Evolutionary conservation across 2,329 filamentous ascomycete genomes (phyloP).

Genomic region (Ustulina deusta): DNA sequence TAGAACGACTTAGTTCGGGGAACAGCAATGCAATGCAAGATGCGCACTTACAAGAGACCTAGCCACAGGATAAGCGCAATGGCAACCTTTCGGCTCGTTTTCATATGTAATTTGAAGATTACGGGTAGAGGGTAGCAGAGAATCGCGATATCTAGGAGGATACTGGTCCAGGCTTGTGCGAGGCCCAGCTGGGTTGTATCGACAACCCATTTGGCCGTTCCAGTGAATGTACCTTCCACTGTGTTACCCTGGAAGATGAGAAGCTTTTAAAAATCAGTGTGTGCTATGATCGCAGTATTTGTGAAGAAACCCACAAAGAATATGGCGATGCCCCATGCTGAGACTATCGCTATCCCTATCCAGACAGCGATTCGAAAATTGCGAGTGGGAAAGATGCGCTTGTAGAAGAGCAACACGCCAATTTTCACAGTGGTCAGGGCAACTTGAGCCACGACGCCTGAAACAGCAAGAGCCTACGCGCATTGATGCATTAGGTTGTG

Average conservation of each 20-base stretch:
- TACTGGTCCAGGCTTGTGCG: background rate
- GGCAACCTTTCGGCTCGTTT: background rate
- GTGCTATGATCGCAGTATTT: background rate
- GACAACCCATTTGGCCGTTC: background rate
- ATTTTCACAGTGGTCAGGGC: constrained; percentile 36
- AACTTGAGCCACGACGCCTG: background rate
- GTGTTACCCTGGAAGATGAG: too few species aligned
- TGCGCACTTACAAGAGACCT: background rate
- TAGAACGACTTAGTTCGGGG: background rate
- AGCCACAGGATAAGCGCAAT: background rate
- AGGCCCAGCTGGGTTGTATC: background rate
- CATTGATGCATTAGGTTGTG: too few species aligned
- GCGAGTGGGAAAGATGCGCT: constrained; percentile 20
- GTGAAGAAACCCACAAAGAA: background rate
- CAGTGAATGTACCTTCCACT: too few species aligned
- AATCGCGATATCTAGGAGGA: background rate
- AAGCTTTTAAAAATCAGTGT: too few species aligned
- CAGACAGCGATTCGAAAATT: constrained; percentile 13
- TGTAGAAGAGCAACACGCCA: constrained; percentile 36
- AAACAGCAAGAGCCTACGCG: too few species aligned
- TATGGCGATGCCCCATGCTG: background rate
- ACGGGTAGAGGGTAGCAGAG: background rate
- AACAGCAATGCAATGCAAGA: background rate
- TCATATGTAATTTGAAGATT: background rate
- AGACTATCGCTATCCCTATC: background rate